A percentile compares a stretch with the other conserved stretches of the same genome.
Conservation (phyloP, 169 alveolate species). For the Eimeria tenella region DNA sequence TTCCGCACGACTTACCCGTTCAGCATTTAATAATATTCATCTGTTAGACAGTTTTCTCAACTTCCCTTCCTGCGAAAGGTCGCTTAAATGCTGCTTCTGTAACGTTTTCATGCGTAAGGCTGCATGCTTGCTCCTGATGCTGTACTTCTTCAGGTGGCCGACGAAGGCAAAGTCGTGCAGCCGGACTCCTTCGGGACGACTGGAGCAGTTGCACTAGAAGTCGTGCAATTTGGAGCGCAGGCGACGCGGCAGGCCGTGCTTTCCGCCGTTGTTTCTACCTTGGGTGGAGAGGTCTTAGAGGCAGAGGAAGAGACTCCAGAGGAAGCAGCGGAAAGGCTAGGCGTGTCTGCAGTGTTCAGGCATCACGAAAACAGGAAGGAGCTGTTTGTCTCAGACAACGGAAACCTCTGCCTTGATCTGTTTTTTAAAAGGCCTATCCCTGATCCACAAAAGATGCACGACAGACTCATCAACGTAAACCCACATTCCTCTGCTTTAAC, state of each 20-base stretch:
- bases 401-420: conserved; percentile 60
- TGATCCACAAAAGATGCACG: conserved; percentile 18
- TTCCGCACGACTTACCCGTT: no score
- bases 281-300: background rate
- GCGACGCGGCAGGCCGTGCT: conserved; percentile 11
- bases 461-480: conserved; percentile 2
- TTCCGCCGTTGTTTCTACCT: background rate
- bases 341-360: conserved; percentile 49
- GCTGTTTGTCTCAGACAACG: conserved; percentile 63
- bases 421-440: conserved; percentile 16
- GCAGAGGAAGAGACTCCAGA: background rate
- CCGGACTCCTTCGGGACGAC: conserved; percentile 43
- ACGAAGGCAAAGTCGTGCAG: conserved; percentile 49
- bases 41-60: no score
- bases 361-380: background rate
- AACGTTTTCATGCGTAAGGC: background rate
- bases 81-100: no score
- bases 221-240: background rate
- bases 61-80: no score
- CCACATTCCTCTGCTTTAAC: background rate
- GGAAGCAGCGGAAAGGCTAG: background rate
- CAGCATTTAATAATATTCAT: no score
- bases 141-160: conserved; percentile 42
- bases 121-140: background rate
- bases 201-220: conserved; percentile 64